These are phyloP conservation scores for Lepiota subincarnata DNA, from an alignment of 768 basidiomycete species.

Conservation along the genomic window DNA sequence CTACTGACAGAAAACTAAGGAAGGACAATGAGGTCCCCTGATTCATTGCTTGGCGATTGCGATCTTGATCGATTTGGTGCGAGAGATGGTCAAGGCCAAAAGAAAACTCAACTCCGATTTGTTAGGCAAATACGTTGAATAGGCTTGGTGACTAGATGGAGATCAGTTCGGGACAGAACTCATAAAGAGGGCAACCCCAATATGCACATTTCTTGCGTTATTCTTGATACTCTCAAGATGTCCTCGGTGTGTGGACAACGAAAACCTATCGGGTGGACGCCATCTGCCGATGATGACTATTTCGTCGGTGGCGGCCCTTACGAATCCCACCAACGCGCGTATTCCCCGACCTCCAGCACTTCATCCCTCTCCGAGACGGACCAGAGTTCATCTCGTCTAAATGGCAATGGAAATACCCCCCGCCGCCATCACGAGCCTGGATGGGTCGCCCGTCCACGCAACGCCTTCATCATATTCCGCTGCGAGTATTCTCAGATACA, in stretches of 20 bases:
- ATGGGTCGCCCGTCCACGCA: slow-evolving; percentile 67
- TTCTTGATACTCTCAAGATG: not conserved
- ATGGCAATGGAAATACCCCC: slow-evolving; percentile 24
- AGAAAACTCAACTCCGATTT: not conserved
- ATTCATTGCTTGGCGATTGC: no score
- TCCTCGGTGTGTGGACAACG: not conserved
- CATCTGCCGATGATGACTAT: slow-evolving; percentile 24
- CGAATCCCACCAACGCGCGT: slow-evolving; percentile 12
- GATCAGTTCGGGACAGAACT: not conserved
- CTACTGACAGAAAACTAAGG: no score
- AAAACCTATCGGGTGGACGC: slow-evolving; percentile 25
- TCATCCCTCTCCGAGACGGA: slow-evolving; percentile 18
- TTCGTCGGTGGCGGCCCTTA: slow-evolving; percentile 19
- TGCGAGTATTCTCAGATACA: slow-evolving; percentile 56
- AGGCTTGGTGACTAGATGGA: no score
- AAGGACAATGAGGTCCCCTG: no score
- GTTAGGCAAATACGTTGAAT: not conserved
- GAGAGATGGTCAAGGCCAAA: not conserved
- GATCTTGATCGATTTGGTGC: no score
- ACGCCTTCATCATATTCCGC: slow-evolving; percentile 71
- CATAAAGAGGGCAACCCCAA: not conserved
- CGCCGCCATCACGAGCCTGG: slow-evolving; percentile 41
- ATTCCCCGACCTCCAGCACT: slow-evolving; percentile 16
- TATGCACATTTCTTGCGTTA: not conserved
- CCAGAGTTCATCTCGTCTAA: slow-evolving; percentile 13